Evolutionary conservation across 2,329 filamentous ascomycete genomes (phyloP).

Genomic region (Elsinoe fawcettii): DNA sequence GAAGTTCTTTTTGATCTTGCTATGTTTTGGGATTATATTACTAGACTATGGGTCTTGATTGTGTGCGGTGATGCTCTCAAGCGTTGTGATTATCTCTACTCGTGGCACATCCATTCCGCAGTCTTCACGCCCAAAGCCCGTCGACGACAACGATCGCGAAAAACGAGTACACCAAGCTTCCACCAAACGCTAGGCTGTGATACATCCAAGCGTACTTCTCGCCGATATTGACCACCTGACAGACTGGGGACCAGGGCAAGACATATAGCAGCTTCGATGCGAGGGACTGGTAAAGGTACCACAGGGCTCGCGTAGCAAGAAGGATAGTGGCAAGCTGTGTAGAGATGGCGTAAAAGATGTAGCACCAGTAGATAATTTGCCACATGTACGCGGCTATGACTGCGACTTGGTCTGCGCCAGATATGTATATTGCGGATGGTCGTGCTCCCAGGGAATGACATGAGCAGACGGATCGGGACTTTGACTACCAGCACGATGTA

Average conservation of each 20-base stretch:
- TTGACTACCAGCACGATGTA: conserved; percentile 52
- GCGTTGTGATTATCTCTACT: neutral
- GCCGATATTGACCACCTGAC: conserved; percentile 43
- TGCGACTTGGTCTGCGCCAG: conserved; percentile 49
- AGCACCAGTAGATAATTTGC: conserved; percentile 50
- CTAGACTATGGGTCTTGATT: no score
- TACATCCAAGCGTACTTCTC: conserved; percentile 57
- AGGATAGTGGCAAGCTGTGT: conserved; percentile 59
- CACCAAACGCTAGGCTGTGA: conserved; percentile 59
- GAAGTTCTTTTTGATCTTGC: no score
- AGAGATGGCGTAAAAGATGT: conserved; percentile 59
- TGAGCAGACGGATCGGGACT: conserved; percentile 53
- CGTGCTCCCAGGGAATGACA: conserved; percentile 53
- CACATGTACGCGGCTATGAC: conserved; percentile 60
- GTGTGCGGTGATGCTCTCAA: no score
- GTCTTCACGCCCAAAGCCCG: neutral
- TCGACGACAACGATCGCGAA: conserved; percentile 46
- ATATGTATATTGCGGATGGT: conserved; percentile 57
- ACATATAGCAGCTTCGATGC: conserved; percentile 61
- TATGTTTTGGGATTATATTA: no score
- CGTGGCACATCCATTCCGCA: neutral
- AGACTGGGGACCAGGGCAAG: conserved; percentile 62
- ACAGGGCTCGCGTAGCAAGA: conserved; percentile 54
- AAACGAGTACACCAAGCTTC: conserved; percentile 61
- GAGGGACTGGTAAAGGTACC: conserved; percentile 62